phyloP scores from a whole-genome alignment of 345 rosid species.

The Kernera saxatilis region DNA sequence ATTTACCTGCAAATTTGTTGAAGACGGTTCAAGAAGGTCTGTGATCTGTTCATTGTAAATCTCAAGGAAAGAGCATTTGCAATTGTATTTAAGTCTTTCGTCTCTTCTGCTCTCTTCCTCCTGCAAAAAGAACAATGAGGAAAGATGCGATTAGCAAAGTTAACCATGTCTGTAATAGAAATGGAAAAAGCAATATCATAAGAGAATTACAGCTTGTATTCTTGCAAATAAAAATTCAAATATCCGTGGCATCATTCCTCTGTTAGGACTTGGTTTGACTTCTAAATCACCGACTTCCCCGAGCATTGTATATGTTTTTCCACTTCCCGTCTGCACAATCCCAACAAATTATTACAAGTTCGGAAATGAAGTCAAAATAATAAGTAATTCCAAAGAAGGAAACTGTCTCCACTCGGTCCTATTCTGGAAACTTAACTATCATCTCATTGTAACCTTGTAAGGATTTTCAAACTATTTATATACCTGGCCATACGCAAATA shows the following conservation, averaged over 20 bases:
- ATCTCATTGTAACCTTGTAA: neutral
- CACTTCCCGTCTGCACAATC: constrained; percentile 85
- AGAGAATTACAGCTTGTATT: constrained; percentile 74
- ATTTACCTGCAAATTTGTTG: constrained; percentile 75
- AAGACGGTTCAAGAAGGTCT: constrained; percentile 96
- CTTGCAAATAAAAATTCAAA: constrained; percentile 96
- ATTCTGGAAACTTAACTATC: neutral
- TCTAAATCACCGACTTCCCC: constrained; percentile 81
- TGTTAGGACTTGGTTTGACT: constrained; percentile 66
- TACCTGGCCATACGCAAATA: constrained; percentile 99
- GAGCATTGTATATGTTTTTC: constrained; percentile 96
- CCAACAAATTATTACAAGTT: constrained; percentile 1
- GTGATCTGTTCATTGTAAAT: constrained; percentile 92
- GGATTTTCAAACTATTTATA: neutral
- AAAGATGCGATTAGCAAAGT: constrained; percentile 14
- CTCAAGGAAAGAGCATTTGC: constrained; percentile 98
- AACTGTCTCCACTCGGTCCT: neutral
- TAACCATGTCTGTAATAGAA: neutral
- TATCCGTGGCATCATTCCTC: constrained; percentile 96
- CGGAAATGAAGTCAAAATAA: neutral
- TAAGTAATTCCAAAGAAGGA: neutral
- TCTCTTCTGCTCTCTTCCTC: constrained; percentile 94
- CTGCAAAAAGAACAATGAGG: constrained; percentile 34
- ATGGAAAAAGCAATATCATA: neutral
- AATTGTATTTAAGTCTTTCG: constrained; percentile 73